phyloP scores from a whole-genome alignment of 805 yeast genomes.

The Zygosaccharomyces bailii region DNA sequence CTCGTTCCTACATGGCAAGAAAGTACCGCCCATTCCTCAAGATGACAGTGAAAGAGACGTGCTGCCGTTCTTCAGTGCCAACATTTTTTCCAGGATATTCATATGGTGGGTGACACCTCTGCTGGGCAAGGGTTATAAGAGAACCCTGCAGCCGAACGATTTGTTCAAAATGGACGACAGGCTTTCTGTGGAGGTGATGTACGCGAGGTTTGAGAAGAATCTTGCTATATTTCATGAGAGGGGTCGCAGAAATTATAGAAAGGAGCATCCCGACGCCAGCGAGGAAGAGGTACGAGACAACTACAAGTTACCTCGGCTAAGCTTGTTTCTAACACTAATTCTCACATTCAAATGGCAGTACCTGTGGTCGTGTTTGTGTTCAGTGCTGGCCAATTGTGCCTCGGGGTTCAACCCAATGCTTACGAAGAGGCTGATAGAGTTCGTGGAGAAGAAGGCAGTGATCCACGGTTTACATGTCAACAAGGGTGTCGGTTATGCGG shows the following conservation, averaged over 20 bases:
- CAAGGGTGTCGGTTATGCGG: constrained; percentile 70
- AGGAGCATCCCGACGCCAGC: constrained; percentile 37
- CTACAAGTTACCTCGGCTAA: constrained; percentile 27
- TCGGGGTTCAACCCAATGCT: constrained; percentile 62
- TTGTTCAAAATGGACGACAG: constrained; percentile 46
- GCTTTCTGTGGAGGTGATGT: constrained; percentile 43
- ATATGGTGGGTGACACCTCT: constrained; percentile 71
- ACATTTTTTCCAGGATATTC: constrained; percentile 43
- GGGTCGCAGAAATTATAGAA: constrained; percentile 33
- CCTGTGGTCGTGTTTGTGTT: constrained; percentile 41
- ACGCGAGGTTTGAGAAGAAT: constrained; percentile 36
- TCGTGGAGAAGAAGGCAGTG: constrained; percentile 50
- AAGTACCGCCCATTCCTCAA: constrained; percentile 49
- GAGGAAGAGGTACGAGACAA: constrained; percentile 39
- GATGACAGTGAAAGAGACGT: constrained; percentile 46
- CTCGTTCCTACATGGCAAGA: constrained; percentile 47
- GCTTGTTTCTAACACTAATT: constrained; percentile 44
- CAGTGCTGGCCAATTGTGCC: constrained; percentile 46
- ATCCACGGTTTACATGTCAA: constrained; percentile 44
- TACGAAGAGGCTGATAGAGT: constrained; percentile 59
- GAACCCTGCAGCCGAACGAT: constrained; percentile 66
- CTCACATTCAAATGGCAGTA: constrained; percentile 51
- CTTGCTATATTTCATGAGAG: constrained; percentile 36
- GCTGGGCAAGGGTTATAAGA: constrained; percentile 62
- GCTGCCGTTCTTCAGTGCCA: constrained; percentile 47